These are phyloP conservation scores for Mycosphaerella sp. DNA, from an alignment of 2,329 filamentous ascomycete genomes.

Conservation along the genomic window DNA sequence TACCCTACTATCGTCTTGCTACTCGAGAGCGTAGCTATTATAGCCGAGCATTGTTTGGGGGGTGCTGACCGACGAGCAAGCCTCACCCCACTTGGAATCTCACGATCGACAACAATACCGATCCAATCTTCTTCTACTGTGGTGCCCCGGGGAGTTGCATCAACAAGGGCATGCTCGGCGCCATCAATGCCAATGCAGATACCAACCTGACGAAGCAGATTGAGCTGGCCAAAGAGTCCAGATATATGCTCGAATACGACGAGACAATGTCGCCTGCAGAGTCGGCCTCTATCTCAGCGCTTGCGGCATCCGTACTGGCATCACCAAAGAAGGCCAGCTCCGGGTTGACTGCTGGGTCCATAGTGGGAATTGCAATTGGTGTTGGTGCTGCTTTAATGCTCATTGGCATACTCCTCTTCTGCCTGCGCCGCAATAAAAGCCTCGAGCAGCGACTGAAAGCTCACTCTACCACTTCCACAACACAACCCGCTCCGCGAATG, in stretches of 20 bases:
- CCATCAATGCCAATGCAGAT: slow-evolving; percentile 55
- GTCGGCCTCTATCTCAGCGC: slow-evolving; percentile 18
- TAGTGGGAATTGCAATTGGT: slow-evolving; percentile 54
- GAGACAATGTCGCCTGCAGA: slow-evolving; percentile 37
- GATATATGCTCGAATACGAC: slow-evolving; percentile 35
- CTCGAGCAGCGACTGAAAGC: background rate
- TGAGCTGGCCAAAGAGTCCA: slow-evolving; percentile 24
- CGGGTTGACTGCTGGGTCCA: slow-evolving; percentile 36
- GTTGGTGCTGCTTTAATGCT: slow-evolving; percentile 46
- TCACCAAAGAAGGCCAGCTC: slow-evolving; percentile 7
- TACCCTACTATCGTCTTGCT: background rate
- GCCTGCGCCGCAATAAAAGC: slow-evolving; percentile 6
- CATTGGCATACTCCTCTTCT: slow-evolving; percentile 9
- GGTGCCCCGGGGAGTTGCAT: slow-evolving; percentile 60
- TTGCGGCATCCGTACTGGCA: slow-evolving; percentile 19
- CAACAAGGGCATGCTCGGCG: slow-evolving; percentile 64
- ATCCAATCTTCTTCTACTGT: slow-evolving; percentile 65
- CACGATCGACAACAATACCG: slow-evolving; percentile 54
- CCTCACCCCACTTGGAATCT: slow-evolving; percentile 28
- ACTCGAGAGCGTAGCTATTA: background rate
- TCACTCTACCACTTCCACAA: background rate
- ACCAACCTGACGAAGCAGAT: slow-evolving; percentile 28
- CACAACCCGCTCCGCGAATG: background rate
- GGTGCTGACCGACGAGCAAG: slow-evolving; percentile 1
- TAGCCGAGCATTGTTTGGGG: background rate